Conservation (phyloP, 1,284 basidiomycete species). For the Trichosporon sp. region DNA sequence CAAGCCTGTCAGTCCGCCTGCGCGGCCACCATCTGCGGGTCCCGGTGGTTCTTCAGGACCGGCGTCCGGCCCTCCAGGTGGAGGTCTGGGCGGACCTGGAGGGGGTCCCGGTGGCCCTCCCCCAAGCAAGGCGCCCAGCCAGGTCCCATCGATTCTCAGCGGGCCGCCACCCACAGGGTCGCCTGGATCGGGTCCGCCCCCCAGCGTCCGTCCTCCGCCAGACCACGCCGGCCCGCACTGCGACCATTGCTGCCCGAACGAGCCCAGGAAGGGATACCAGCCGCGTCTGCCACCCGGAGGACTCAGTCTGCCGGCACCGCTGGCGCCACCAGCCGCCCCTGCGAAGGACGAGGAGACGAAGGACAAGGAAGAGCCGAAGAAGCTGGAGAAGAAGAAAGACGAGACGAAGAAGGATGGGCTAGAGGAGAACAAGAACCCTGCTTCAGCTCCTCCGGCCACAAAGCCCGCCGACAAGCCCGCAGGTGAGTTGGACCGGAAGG, state of each 20-base stretch:
- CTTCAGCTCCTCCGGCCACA: neutral
- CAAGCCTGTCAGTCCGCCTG: neutral
- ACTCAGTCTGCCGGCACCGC: neutral
- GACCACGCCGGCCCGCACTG: neutral
- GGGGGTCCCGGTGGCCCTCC: neutral
- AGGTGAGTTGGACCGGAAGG: neutral
- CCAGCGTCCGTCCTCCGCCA: neutral
- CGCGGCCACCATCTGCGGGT: neutral
- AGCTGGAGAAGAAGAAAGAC: slow-evolving; percentile 22
- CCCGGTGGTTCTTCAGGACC: neutral
- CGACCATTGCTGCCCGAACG: slow-evolving; percentile 3
- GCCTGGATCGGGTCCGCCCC: neutral
- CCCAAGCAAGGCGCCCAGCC: neutral
- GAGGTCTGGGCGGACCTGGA: neutral
- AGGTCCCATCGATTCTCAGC: neutral
- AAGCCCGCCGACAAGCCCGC: neutral
- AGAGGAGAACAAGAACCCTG: neutral
- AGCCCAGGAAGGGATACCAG: neutral
- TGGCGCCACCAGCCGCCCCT: neutral
- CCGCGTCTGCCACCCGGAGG: neutral
- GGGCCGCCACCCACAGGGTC: neutral
- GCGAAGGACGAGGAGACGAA: slow-evolving; percentile 16
- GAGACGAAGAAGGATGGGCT: slow-evolving; percentile 12
- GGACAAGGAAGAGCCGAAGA: slow-evolving; percentile 25
- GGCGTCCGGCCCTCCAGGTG: neutral